Base-by-base conservation (phyloP, 2,329 filamentous ascomycete genomes). In the Microdochium paspali region DNA sequence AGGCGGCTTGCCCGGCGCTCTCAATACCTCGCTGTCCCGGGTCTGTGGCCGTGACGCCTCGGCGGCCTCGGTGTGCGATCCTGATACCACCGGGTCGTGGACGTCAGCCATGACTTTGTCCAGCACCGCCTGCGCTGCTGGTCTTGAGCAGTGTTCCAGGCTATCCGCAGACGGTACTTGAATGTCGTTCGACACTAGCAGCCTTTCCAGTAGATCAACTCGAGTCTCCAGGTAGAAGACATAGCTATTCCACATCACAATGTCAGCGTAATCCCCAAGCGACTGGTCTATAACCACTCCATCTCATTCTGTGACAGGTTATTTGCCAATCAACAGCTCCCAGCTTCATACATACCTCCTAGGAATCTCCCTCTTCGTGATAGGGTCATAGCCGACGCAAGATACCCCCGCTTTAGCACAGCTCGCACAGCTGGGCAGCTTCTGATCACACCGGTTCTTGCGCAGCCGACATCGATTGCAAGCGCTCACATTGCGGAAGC, bases 401-500 rank as follows among this genome's bases (percentile, higher is more conserved):
- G 87, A 84, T 43, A 94, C 87, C 49, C 80, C 79, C n/a, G 87
- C 90, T 70, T 96, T 96, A 64, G 90, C 89, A 67, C 91, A 97
- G 56, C 87, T 88, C 39, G 87, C 84, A 65, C 91, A 97, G 58
- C 87, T 88, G 9, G 91, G 91, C 51, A 97, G 76, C 54, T 85
- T 84, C 74, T 96, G 91, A 67, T 97, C 91, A 67, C 91, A 97
- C 46, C 90, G 79, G 63, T 96, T 97, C 73, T 97, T 97, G 59
- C 91, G 80, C 63, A 94, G 70, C 43, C 91, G 80, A 66, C 91
- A 97, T 35, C 90, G 81, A 70, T 96, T 95, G 68, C 91, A 97
- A 48, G 91, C 91, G 64, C 87, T 94, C 54, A 97, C 91, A 64
- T 90, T 91, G 57, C 87, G 83, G 60, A 91, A 91, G 54, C 74